These are phyloP conservation scores for Acanthamoeba lenticulata DNA, from an alignment of 208 protist genomes.

Conservation along the genomic window DNA sequence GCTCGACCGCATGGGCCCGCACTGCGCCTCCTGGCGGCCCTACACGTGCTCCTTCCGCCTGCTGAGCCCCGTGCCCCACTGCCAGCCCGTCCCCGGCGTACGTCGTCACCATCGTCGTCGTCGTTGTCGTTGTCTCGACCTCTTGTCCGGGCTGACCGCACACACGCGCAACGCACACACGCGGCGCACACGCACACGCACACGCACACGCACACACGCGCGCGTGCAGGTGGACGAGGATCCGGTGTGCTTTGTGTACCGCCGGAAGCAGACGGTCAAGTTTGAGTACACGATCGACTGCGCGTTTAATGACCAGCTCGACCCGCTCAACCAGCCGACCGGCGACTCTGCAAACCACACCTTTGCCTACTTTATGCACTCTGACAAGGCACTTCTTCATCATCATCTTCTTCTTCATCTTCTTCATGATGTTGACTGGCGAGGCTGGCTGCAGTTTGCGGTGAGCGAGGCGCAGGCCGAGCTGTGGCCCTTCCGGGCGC, in stretches of 20 bases:
- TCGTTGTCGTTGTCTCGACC: too few species aligned
- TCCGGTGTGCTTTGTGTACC: conserved; percentile 42
- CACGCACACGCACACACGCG: background rate
- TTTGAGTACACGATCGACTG: conserved; percentile 50
- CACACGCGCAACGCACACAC: background rate
- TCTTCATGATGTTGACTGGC: background rate
- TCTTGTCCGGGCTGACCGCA: too few species aligned
- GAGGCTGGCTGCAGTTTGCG: background rate
- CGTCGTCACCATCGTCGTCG: background rate
- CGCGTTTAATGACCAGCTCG: background rate
- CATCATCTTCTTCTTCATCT: background rate
- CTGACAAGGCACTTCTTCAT: background rate
- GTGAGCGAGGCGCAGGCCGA: conserved; percentile 24
- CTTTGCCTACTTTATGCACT: conserved; percentile 9
- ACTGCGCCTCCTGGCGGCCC: conserved; percentile 6
- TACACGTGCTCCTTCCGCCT: conserved; percentile 51
- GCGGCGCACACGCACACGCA: too few species aligned
- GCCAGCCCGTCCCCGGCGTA: background rate
- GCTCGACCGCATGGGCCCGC: background rate
- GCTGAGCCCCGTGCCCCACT: background rate
- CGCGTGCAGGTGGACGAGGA: background rate
- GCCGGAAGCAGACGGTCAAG: background rate
- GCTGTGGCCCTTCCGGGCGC: background rate
- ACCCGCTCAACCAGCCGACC: background rate
- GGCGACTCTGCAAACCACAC: background rate